Evolutionary conservation across 192 early-diverging fungal species (phyloP).

Genomic region (Podila horticola): DNA sequence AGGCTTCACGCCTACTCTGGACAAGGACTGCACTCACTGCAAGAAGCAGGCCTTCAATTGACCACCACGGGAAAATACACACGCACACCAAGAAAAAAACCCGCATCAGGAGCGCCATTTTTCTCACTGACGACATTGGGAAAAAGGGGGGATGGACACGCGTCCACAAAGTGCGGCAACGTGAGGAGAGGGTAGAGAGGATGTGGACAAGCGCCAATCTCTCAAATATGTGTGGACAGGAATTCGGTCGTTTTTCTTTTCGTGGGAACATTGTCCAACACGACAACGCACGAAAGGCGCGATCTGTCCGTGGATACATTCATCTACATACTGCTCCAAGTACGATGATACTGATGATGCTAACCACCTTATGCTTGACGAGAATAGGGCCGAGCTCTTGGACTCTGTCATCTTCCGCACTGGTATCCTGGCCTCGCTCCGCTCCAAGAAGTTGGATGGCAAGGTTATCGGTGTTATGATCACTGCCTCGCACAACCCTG

Average conservation of each 20-base stretch:
- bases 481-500: conserved; percentile 98
- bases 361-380: conserved; percentile 4
- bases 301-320: no score
- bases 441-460: conserved; percentile 88
- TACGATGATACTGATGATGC: neutral
- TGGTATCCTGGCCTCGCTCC: conserved; percentile 90
- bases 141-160: neutral
- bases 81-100: neutral
- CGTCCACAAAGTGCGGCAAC: neutral
- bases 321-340: no score
- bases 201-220: neutral
- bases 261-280: no score
- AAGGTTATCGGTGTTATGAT: conserved; percentile 96
- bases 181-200: neutral
- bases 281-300: no score
- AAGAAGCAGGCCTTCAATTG: no score
- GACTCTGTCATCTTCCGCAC: conserved; percentile 94
- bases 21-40: no score
- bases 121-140: neutral
- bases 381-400: conserved; percentile 79
- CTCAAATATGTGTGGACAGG: neutral
- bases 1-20: no score
- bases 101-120: neutral
- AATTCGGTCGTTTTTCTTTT: no score
- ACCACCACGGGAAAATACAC: neutral